These are phyloP conservation scores for Pestalotiopsis sp. DNA, from an alignment of 2,329 filamentous ascomycete species.

Conservation along the genomic window DNA sequence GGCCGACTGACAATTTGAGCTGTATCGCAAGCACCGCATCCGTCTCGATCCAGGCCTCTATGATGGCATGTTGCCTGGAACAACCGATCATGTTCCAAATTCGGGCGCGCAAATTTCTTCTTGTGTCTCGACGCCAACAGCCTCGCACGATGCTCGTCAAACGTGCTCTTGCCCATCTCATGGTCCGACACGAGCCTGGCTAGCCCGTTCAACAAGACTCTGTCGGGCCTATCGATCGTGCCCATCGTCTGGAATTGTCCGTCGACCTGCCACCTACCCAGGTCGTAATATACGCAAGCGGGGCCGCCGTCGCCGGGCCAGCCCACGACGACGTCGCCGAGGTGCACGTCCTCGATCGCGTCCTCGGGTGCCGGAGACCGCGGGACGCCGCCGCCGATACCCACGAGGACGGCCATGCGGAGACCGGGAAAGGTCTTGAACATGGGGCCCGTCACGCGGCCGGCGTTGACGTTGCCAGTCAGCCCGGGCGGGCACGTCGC, in stretches of 20 bases:
- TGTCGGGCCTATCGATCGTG: neutral
- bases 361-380: neutral
- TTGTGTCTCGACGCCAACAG: neutral
- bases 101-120: neutral
- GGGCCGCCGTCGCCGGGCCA: slow-evolving; percentile 1
- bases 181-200: slow-evolving; percentile 4
- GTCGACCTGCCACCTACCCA: neutral
- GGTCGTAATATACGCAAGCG: slow-evolving; percentile 7
- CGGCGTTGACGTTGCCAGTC: slow-evolving; percentile 19
- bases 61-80: neutral
- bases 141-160: neutral
- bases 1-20: neutral
- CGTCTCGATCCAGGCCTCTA: neutral
- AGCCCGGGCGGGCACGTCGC: slow-evolving; percentile 15
- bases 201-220: slow-evolving; percentile 1
- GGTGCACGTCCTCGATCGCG: slow-evolving; percentile 7
- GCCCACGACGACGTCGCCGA: slow-evolving; percentile 9
- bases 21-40: neutral
- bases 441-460: slow-evolving; percentile 1
- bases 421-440: slow-evolving; percentile 21
- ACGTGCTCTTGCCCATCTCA: neutral
- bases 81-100: neutral
- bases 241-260: neutral
- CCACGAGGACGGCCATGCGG: slow-evolving; percentile 19
- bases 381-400: slow-evolving; percentile 19